A percentile compares a stretch with the other conserved stretches of the same genome.
Conservation (phyloP, 306 rosid genomes). For the Fragaria iinumae region DNA sequence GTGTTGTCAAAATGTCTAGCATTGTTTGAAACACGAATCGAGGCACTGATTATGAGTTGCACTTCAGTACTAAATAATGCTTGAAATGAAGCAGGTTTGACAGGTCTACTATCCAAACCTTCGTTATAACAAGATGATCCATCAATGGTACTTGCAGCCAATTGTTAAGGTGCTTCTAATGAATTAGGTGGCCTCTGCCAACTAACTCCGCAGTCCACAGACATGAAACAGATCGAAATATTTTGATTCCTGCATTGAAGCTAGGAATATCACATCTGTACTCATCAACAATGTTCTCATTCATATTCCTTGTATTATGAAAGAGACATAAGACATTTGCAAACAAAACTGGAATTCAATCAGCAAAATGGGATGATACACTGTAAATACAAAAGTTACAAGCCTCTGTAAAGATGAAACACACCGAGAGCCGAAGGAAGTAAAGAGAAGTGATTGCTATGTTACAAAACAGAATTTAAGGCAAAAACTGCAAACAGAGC, state of each 20-base stretch:
- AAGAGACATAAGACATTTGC: neutral
- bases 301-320: neutral
- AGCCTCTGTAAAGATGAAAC: conserved; percentile 3
- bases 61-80: conserved; percentile 5
- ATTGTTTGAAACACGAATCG: conserved; percentile 38
- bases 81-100: conserved; percentile 46
- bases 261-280: neutral
- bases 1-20: conserved; percentile 12
- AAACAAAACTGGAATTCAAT: neutral
- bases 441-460: neutral
- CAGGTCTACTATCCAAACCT: conserved; percentile 17
- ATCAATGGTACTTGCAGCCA: neutral
- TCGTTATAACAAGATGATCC: neutral
- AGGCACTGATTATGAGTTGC: conserved; percentile 25
- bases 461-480: conserved; percentile 8
- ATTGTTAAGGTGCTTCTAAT: conserved; percentile 8
- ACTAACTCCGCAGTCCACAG: conserved; percentile 29
- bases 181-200: conserved; percentile 49
- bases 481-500: conserved; percentile 12
- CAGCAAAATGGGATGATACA: conserved; percentile 13
- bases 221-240: neutral
- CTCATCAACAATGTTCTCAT: neutral
- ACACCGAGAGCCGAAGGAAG: neutral
- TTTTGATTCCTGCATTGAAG: neutral
- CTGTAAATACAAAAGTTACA: conserved; percentile 3